Evolutionary conservation across 768 basidiomycete genomes (phyloP).

Genomic region (Kwoniella newhampshirensis): DNA sequence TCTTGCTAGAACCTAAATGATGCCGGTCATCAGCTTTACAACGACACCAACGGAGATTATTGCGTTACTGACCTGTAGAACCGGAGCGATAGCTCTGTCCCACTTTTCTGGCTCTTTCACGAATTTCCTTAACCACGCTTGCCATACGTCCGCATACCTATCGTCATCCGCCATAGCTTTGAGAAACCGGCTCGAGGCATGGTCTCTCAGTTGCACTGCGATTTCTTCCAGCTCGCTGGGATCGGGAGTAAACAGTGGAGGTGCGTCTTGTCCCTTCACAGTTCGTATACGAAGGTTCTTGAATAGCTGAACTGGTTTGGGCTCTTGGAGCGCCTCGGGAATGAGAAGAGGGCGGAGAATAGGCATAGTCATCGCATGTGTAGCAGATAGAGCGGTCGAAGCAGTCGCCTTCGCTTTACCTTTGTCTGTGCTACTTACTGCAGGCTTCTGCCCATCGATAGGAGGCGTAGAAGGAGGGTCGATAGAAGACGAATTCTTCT

Average conservation of each 20-base stretch:
- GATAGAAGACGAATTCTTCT: conserved; percentile 20
- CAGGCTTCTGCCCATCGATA: not conserved
- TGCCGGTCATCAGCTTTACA: too few relatives aligned
- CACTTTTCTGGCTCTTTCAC: conserved; percentile 30
- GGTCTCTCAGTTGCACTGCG: conserved; percentile 9
- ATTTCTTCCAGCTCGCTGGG: conserved; percentile 37
- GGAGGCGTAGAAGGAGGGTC: conserved; percentile 6
- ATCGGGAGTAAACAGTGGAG: conserved; percentile 27
- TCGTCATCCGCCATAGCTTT: conserved; percentile 33
- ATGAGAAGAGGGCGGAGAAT: conserved; percentile 16
- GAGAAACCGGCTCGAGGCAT: conserved; percentile 31
- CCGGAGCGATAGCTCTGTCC: conserved; percentile 29
- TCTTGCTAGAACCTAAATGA: conserved; percentile 28
- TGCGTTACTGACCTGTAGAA: conserved; percentile 37
- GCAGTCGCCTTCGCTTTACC: not conserved
- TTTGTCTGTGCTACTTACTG: not conserved
- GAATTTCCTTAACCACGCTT: conserved; percentile 24
- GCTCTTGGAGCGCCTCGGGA: conserved; percentile 16
- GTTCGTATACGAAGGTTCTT: conserved; percentile 25
- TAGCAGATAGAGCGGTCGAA: not conserved
- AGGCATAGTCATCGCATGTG: conserved; percentile 14
- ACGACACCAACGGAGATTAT: too few relatives aligned
- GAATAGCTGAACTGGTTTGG: conserved; percentile 27
- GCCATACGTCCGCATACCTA: conserved; percentile 24
- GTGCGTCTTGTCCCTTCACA: conserved; percentile 9